phyloP scores from a whole-genome alignment of 163 green algal species.

The Prototheca wickerhamii region DNA sequence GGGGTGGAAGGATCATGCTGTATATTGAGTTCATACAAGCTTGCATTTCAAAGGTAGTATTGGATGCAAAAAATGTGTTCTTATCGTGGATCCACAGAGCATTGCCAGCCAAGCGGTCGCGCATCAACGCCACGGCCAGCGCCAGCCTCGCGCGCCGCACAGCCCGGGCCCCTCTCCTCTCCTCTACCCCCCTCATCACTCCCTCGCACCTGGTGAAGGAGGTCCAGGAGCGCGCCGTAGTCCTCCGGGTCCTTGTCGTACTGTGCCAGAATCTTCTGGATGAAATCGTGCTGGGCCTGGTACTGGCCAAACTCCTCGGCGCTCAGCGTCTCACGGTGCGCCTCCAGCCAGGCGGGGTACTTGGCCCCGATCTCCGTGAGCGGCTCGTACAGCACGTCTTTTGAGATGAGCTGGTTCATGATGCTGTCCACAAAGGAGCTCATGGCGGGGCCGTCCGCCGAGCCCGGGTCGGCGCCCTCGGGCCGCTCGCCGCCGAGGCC shows the following conservation, averaged over 20 bases:
- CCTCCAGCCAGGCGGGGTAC: conserved; percentile 73
- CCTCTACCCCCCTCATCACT: not conserved
- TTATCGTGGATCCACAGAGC: not conserved
- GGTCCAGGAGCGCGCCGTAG: conserved; percentile 47
- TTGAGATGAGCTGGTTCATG: conserved; percentile 80
- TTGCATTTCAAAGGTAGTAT: not conserved
- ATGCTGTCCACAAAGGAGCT: conserved; percentile 62
- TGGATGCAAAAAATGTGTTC: not conserved
- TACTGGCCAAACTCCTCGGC: conserved; percentile 56
- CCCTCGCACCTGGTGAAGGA: conserved; percentile 45
- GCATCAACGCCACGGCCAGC: not conserved
- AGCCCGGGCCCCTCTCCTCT: not conserved
- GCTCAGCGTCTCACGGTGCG: conserved; percentile 31
- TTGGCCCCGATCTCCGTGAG: conserved; percentile 75
- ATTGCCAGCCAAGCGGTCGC: not conserved
- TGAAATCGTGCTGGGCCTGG: conserved; percentile 50
- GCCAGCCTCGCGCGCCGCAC: too few relatives aligned
- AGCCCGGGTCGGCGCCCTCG: not conserved
- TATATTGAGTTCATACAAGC: too few relatives aligned
- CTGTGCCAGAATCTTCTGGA: conserved; percentile 49
- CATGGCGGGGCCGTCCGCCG: conserved; percentile 13
- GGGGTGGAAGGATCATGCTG: not conserved
- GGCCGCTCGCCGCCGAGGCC: not conserved
- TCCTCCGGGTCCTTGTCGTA: conserved; percentile 63
- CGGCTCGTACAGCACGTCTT: conserved; percentile 79